Evolutionary conservation across 1,284 basidiomycete species (phyloP), one percentile per base, ranked within the genome.

Genomic region (Chalciporus sp.): DNA sequence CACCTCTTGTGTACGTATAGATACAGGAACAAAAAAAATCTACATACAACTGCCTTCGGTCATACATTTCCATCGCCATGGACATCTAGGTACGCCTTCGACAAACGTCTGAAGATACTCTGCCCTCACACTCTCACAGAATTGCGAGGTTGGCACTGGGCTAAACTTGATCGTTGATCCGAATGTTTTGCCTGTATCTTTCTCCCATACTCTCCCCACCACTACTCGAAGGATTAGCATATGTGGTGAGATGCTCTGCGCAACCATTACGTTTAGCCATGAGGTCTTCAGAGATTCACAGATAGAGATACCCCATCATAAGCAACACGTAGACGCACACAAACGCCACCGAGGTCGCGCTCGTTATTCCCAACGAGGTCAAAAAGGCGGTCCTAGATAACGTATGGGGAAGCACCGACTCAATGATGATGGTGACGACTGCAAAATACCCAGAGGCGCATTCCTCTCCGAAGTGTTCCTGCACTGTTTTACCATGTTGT

Each of bases 391-490:
- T 53, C n/a, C 67, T 64, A 0, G 60, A 56, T 6, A 67, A 44
- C 27, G 66, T 58, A 37, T 66, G 70, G 14, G 67, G 67, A 12
- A 71, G 17, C 46, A 68, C 58, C 0, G 67, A 70, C 53, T 68
- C 69, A 29, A 68, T 33, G 16, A 68, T 33, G 12, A 70, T 26
- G 6, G 62, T 19, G 26, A 58, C 4, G 37, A 57, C 35, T 0
- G 50, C 42, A 33, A 70, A 65, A 49, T 67, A 70, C 19, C 58
- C 57, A 0, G 19, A 20, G 7, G 64, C 60, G 4, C 57, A 53
- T 19, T 67, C 63, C 2, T 40, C 12, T 11, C 68, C 67, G 14
- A 71, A 59, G 1, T 42, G 28, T 10, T 52, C 37, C 42, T 19
- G 53, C 59, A 59, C 49, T 33, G 7, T 45, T 12, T 16, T 52